Percentiles rank a stretch among this genome's conserved stretches.
phyloP scores from a whole-genome alignment of 306 rosid genomes.

The Vachellia collinsii region DNA sequence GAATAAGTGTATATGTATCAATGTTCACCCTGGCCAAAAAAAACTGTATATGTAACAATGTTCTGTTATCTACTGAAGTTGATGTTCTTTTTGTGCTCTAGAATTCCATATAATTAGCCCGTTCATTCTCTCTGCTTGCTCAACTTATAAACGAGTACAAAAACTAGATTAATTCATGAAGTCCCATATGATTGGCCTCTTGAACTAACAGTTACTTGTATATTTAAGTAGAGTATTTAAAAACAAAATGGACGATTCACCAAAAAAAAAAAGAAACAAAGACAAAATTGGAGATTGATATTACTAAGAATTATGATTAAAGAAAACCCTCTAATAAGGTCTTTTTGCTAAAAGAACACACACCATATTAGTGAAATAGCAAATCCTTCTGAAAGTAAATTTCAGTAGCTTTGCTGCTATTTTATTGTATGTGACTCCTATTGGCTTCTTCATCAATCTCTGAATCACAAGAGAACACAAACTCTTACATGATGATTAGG shows the following conservation, averaged over 20 bases:
- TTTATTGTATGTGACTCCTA: constrained; percentile 43
- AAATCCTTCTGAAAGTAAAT: constrained; percentile 23
- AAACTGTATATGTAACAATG: not conserved
- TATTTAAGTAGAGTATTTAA: not conserved
- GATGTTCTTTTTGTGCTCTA: not conserved
- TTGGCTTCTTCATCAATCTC: constrained; percentile 27
- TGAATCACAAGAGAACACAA: constrained; percentile 31
- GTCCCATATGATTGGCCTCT: not conserved
- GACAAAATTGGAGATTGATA: not conserved
- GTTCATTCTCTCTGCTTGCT: not conserved
- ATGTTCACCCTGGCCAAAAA: too few species aligned
- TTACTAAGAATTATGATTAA: not conserved
- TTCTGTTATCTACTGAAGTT: not conserved
- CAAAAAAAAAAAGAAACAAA: too few species aligned
- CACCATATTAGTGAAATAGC: not conserved
- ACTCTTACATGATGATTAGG: not conserved
- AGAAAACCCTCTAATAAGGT: not conserved
- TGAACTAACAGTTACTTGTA: not conserved
- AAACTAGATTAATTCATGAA: not conserved
- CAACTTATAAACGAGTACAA: not conserved
- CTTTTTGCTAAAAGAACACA: not conserved
- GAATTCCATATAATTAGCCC: not conserved
- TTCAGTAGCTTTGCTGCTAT: constrained; percentile 29
- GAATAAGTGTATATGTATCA: not conserved
- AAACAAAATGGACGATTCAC: not conserved